A percentile compares a stretch with the other conserved stretches of the same genome.
phyloP scores from a whole-genome alignment of 371 early-diverging fungal species.

The Lichtheimia hyalospora region DNA sequence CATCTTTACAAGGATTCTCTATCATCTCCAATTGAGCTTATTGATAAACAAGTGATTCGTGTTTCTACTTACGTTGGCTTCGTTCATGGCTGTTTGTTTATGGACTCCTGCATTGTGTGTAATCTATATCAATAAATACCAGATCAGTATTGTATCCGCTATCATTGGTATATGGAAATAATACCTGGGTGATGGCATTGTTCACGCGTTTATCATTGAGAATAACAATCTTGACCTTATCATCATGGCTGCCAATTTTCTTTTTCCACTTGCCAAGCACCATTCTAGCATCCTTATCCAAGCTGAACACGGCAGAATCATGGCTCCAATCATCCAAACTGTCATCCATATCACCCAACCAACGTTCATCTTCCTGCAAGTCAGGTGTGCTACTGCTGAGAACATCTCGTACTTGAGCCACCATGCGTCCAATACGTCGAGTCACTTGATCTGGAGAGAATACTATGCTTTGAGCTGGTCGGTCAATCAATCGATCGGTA shows the following conservation, averaged over 20 bases:
- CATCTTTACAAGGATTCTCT: slow-evolving; percentile 47
- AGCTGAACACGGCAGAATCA: slow-evolving; percentile 24
- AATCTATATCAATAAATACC: slow-evolving; percentile 20
- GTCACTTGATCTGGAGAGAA: slow-evolving; percentile 36
- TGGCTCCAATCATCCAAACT: slow-evolving; percentile 50
- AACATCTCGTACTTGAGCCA: slow-evolving; percentile 28
- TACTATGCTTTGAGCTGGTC: slow-evolving; percentile 37
- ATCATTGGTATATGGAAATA: not conserved
- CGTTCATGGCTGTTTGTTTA: slow-evolving; percentile 47
- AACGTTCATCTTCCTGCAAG: slow-evolving; percentile 32
- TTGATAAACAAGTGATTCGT: not conserved
- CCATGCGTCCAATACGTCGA: slow-evolving; percentile 42
- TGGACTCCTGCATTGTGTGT: slow-evolving; percentile 49
- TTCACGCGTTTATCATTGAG: slow-evolving; percentile 52
- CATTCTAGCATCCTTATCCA: slow-evolving; percentile 30
- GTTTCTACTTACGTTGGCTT: slow-evolving; percentile 37
- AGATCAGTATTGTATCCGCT: not conserved
- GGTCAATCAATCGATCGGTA: slow-evolving; percentile 20
- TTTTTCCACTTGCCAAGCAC: slow-evolving; percentile 47
- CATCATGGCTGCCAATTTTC: slow-evolving; percentile 49
- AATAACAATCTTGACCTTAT: slow-evolving; percentile 46
- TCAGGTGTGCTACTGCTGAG: slow-evolving; percentile 17
- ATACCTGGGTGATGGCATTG: slow-evolving; percentile 37
- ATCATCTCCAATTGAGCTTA: not conserved
- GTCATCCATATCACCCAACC: slow-evolving; percentile 50